These are phyloP conservation scores for Eutrema heterophyllum DNA, from an alignment of 345 rosid species.

Conservation along the genomic window DNA sequence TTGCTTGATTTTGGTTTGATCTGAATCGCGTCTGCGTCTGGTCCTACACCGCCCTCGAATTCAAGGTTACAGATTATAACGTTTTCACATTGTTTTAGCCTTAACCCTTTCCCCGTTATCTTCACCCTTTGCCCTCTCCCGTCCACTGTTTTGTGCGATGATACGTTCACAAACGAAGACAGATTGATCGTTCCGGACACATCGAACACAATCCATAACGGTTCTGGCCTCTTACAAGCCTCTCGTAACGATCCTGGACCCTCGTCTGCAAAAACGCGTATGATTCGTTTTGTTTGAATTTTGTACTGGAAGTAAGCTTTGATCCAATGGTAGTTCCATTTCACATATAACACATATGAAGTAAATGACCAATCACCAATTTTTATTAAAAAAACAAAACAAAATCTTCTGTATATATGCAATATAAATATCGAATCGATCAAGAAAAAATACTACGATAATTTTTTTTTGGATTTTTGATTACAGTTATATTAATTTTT, in stretches of 20 bases:
- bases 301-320: neutral
- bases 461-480: neutral
- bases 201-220: slow-evolving; percentile 85
- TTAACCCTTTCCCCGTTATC: slow-evolving; percentile 83
- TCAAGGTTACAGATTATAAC: slow-evolving; percentile 80
- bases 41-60: slow-evolving; percentile 84
- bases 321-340: neutral
- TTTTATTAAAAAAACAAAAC: neutral
- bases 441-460: neutral
- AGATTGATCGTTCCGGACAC: slow-evolving; percentile 77
- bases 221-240: slow-evolving; percentile 72
- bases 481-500: neutral
- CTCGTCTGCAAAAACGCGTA: slow-evolving; percentile 51
- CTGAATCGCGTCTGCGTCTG: slow-evolving; percentile 89
- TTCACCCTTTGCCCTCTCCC: slow-evolving; percentile 88
- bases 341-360: neutral
- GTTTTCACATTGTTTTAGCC: slow-evolving; percentile 83
- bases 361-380: neutral
- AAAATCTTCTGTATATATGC: neutral
- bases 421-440: neutral
- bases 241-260: slow-evolving; percentile 87
- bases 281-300: neutral
- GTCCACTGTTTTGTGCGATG: slow-evolving; percentile 92
- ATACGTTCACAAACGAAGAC: slow-evolving; percentile 50
- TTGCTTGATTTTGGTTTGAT: slow-evolving; percentile 85